phyloP scores from a whole-genome alignment of 106 monocot genomes.

The Dioscorea zingiberensis region DNA sequence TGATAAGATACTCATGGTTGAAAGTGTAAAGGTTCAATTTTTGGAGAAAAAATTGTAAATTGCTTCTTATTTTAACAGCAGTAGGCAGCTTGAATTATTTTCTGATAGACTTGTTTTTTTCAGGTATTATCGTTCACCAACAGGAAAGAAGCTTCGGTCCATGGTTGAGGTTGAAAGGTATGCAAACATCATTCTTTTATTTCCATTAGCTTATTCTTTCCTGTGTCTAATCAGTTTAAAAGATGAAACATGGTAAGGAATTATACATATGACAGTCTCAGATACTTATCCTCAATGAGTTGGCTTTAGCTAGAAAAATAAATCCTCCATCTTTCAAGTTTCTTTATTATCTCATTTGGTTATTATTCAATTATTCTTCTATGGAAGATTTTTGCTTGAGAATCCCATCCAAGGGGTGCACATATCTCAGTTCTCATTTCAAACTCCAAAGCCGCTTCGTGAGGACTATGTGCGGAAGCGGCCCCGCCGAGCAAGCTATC shows the following conservation, averaged over 20 bases:
- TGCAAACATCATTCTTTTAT: neutral
- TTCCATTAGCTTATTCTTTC: too few relatives aligned
- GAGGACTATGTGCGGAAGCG: constrained; percentile 67
- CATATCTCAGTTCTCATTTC: constrained; percentile 62
- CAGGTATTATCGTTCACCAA: constrained; percentile 70
- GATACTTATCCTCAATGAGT: too few relatives aligned
- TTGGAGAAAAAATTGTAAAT: neutral
- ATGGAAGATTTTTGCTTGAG: constrained; percentile 49
- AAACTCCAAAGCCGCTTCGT: constrained; percentile 62
- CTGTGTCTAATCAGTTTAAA: neutral
- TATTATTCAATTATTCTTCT: neutral
- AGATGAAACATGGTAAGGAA: neutral
- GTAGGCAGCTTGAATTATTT: neutral
- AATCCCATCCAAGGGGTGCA: constrained; percentile 45
- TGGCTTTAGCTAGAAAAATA: too few relatives aligned
- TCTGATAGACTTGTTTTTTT: constrained; percentile 2
- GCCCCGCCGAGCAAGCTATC: constrained; percentile 5
- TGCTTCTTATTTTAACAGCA: neutral
- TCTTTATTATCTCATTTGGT: neutral
- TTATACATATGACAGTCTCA: neutral
- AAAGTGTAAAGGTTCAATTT: neutral
- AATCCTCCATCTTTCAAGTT: neutral
- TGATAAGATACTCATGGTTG: too few relatives aligned
- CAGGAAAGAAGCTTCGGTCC: constrained; percentile 70
- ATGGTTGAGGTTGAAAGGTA: constrained; percentile 75